Evolutionary conservation across 805 yeast genomes (phyloP), one percentile per base, ranked within the genome.

Genomic region (Starmerella ratchasimensis): DNA sequence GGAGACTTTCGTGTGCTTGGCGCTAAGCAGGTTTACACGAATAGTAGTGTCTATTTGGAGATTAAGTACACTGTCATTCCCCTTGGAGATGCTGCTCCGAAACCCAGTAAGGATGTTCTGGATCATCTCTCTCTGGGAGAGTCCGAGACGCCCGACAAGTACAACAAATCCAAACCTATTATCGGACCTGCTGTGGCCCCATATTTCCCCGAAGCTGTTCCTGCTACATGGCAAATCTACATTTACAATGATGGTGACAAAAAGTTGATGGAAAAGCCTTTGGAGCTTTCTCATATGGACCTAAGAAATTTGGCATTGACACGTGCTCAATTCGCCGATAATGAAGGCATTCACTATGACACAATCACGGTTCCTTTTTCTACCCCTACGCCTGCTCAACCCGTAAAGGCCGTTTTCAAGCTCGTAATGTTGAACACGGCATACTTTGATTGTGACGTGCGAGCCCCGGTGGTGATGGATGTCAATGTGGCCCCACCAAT

Each of bases 1-100:
- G 76, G 93, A 30, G 72, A 71, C 41, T 83, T 83, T 60, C 68
- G 69, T 45, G 94, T 88, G 30, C 88, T 94, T 3, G 97, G 97
- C 24, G 96, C 86, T 62, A 55, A 59, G 13, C 63, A 63, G 22
- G 74, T 80, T 21, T 72, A 84, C 0, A 78, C 94, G 20, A 67
- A 69, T 19, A 72, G 96, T 2, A 69, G 70, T 34, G 74, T 82
- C 7, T 86, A 82, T 58, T 62, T 93, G 42, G 74, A 73, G 22
- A 47, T 90, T 18, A 83, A 86, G 58, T 77, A 80, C 41, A 57
- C 81, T 31, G 72, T 83, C 28, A 74, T 76, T 49, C 80, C 93
- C 2, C 75, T 88, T 5, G 68, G 67, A 28, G 79, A 43, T 24
- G 20, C 17, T 17, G 21, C 28, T 3, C 46, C 46, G 11, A 23